Conservation (phyloP, 2,329 filamentous ascomycete species). For the Madurella fahalii region DNA sequence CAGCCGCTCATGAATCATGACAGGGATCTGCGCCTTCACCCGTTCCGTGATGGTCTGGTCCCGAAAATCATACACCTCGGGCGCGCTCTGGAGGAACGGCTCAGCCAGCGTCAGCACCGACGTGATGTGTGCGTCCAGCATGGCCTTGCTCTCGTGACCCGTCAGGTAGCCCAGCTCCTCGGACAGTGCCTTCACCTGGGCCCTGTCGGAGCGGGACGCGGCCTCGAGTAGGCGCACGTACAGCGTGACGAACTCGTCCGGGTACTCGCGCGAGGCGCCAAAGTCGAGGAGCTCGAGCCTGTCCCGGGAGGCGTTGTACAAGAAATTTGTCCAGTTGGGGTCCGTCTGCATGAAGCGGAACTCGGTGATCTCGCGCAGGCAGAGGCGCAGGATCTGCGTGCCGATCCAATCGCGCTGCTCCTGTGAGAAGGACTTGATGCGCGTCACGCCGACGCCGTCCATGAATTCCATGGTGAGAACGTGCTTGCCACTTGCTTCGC, state of each 20-base stretch:
- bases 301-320: conserved; percentile 70
- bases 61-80: conserved; percentile 84
- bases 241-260: conserved; percentile 69
- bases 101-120: conserved; percentile 88
- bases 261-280: conserved; percentile 84
- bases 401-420: conserved; percentile 93
- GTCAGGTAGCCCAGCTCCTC: conserved; percentile 85
- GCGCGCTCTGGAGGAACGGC: conserved; percentile 73
- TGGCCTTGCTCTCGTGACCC: conserved; percentile 75
- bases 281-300: conserved; percentile 93
- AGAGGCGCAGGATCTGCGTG: conserved; percentile 86
- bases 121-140: conserved; percentile 87
- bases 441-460: conserved; percentile 80
- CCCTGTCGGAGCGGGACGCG: conserved; percentile 66
- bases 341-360: conserved; percentile 99
- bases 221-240: conserved; percentile 80
- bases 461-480: conserved; percentile 94
- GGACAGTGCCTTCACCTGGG: conserved; percentile 62
- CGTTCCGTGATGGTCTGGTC: conserved; percentile 96
- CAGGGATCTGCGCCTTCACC: conserved; percentile 79
- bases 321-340: conserved; percentile 98
- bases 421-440: conserved; percentile 70
- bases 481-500: conserved; percentile 75
- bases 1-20: conserved; percentile 87
- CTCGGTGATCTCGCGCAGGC: conserved; percentile 86